A percentile compares a stretch with the other conserved stretches of the same genome.
phyloP scores from a whole-genome alignment of 139 green algal species.

The Deuterostichococcus epilithicus region DNA sequence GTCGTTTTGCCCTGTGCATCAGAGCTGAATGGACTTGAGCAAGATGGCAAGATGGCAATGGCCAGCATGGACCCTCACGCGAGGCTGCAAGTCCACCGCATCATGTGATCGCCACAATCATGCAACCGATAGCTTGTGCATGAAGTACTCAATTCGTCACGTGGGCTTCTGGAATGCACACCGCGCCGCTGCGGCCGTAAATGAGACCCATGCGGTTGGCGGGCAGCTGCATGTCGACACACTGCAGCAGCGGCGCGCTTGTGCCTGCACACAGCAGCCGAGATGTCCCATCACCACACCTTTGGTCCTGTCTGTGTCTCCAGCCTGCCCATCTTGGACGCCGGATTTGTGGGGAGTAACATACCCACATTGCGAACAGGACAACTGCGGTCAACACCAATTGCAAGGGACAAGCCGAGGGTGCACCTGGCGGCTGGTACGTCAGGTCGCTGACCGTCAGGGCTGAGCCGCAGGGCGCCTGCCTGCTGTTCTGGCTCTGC shows the following conservation, averaged over 20 bases:
- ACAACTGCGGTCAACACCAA: not conserved
- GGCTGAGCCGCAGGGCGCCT: too few species aligned
- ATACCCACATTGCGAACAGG: not conserved
- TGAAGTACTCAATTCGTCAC: too few species aligned
- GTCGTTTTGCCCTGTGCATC: conserved; percentile 89
- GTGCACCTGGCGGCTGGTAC: not conserved
- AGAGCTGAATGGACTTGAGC: too few species aligned
- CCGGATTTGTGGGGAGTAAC: not conserved
- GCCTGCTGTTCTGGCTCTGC: not conserved
- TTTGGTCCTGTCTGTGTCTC: too few species aligned
- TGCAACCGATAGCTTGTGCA: too few species aligned
- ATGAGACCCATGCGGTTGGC: conserved; percentile 74
- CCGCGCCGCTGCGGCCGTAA: conserved; percentile 69
- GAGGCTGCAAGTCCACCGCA: too few species aligned
- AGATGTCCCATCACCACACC: too few species aligned
- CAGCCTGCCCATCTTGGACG: not conserved
- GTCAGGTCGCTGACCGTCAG: not conserved
- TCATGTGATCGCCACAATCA: too few species aligned
- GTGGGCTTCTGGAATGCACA: too few species aligned
- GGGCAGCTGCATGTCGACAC: conserved; percentile 60
- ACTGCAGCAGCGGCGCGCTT: conserved; percentile 49
- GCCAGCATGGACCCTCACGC: too few species aligned
- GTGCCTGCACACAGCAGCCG: conserved; percentile 11
- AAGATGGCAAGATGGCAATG: too few species aligned
- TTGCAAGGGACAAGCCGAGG: not conserved